These are phyloP conservation scores for Acer yangbiense DNA, from an alignment of 345 rosid species.

Conservation along the genomic window DNA sequence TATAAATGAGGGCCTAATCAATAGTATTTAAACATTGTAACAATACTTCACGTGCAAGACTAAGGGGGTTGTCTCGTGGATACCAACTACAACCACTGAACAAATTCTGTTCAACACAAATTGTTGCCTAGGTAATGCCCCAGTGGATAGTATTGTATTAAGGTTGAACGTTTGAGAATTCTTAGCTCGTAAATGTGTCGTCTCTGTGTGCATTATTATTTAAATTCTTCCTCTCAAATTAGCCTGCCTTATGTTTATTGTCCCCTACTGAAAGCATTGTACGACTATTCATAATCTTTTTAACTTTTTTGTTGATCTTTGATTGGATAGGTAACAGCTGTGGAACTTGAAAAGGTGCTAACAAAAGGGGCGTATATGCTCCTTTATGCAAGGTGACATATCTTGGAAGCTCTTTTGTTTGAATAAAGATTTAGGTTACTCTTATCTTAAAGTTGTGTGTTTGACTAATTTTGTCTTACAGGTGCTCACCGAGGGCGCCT, in stretches of 20 bases:
- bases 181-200: not conserved
- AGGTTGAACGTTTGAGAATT: too few relatives aligned
- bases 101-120: not conserved
- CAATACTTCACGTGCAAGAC: not conserved
- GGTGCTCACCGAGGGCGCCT: constrained; percentile 80
- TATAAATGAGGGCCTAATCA: not conserved
- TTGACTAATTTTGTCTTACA: constrained; percentile 34
- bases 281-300: not conserved
- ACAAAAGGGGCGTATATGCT: constrained; percentile 84
- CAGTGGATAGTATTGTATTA: not conserved
- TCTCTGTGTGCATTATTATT: not conserved
- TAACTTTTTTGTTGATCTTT: constrained; percentile 23
- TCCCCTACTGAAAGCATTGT: not conserved
- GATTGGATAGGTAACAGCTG: constrained; percentile 61
- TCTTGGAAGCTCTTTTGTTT: constrained; percentile 12
- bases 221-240: not conserved
- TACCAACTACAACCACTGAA: not conserved
- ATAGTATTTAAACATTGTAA: not conserved
- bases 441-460: constrained; percentile 3
- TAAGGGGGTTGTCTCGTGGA: not conserved
- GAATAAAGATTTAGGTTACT: not conserved
- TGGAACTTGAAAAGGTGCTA: constrained; percentile 69
- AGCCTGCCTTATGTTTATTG: not conserved
- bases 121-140: not conserved
- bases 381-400: constrained; percentile 77